Evolutionary conservation across 768 basidiomycete species (phyloP), one percentile per base, ranked within the genome.

Genomic region (Russula vinacea): DNA sequence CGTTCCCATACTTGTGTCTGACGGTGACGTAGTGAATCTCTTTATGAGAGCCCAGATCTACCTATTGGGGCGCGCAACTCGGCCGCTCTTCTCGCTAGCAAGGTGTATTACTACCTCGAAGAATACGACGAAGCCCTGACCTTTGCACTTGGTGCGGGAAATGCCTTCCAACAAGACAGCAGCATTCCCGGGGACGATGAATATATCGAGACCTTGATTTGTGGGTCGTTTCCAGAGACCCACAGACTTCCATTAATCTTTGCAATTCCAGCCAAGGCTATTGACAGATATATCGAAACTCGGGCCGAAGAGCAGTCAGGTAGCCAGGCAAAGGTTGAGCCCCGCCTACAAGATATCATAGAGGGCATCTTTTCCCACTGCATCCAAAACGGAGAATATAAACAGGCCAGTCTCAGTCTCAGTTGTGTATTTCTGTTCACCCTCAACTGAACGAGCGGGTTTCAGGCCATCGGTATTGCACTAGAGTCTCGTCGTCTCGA

Each of bases 61-160:
- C 82, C 90, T 0, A 81, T 84, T 67, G 79, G 85, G 56, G 85
- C 89, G 16, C 88, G 90, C 42, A 84, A 90, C 70, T 83, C 87
- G 56, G 95, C 97, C 22, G 93, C 95, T 24, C 79, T 98, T 56
- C 82, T 99, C 33, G 89, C 91, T n/a, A 95, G 94, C 81, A 98
- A 98, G 75, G 91, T 98, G 56, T 98, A 98, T 77, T 98, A 94
- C 77, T 96, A 90, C 81, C 81, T 99, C 55, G 94, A 91, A 68
- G 92, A 93, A 74, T 91, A 96, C 70, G 93, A 95, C 71, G 97
- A 99, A 74, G 92, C 95, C 33, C 83, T 99, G 63, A 89, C 92
- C 14, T 98, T 98, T 72, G 97, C 97, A 24, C 85, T 99, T 53
- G 89, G 90, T 62, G 92, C 96, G 19, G 94, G 91, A 62, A 80